Percentiles rank a stretch among this genome's conserved stretches.
Evolutionary conservation across 352 stramenopile genomes (phyloP).

Genomic region (Thalassiosira pacifica): DNA sequence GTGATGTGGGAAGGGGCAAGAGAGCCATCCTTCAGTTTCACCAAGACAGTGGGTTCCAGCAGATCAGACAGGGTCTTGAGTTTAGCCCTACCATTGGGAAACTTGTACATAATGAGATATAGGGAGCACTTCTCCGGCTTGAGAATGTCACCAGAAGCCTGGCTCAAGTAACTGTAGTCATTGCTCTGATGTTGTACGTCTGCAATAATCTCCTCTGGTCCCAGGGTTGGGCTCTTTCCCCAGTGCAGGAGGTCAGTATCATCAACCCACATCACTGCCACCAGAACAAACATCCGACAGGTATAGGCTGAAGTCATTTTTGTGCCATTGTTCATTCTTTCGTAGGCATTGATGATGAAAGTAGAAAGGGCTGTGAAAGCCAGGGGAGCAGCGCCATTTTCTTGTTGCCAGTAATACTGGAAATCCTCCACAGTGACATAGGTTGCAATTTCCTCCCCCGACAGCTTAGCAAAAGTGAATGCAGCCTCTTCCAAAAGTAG

Average conservation of each 20-base stretch:
- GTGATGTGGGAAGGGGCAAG: constrained; percentile 3
- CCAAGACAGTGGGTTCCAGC: neutral
- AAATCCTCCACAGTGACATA: constrained; percentile 9
- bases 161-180: neutral
- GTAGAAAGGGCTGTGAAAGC: constrained; percentile 4
- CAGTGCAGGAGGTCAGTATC: constrained; percentile 25
- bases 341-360: constrained; percentile 9
- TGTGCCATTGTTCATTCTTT: neutral
- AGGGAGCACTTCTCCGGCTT: constrained; percentile 34
- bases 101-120: constrained; percentile 33
- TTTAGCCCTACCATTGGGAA: neutral
- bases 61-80: constrained; percentile 3
- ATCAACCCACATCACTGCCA: constrained; percentile 19
- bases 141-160: constrained; percentile 12
- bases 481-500: constrained; percentile 1
- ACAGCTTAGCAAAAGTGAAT: neutral
- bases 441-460: neutral
- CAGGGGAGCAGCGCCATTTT: constrained; percentile 13
- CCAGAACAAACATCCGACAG: neutral
- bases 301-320: neutral
- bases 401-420: constrained; percentile 22
- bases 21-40: neutral
- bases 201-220: neutral
- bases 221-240: too few relatives aligned
- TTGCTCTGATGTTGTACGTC: neutral